Evolutionary conservation across 345 rosid species (phyloP).

Genomic region (Orychophragmus violaceus): DNA sequence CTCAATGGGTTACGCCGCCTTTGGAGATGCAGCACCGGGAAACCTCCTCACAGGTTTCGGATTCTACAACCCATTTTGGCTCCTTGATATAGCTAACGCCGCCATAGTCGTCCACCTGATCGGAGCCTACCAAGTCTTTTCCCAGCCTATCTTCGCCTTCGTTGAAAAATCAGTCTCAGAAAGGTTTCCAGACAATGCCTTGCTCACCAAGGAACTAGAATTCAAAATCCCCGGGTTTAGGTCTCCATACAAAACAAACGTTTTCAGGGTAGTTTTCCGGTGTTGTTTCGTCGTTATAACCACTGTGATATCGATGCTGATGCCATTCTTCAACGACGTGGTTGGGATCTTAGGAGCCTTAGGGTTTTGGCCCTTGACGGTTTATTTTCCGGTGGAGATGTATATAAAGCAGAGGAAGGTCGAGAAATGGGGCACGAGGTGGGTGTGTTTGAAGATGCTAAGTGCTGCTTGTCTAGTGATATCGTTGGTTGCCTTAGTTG

Average conservation of each 20-base stretch:
- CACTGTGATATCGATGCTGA: conserved; percentile 60
- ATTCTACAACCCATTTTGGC: conserved; percentile 72
- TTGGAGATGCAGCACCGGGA: conserved; percentile 64
- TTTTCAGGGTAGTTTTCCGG: conserved; percentile 58
- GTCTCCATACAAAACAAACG: conserved; percentile 38
- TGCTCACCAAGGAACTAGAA: conserved; percentile 45
- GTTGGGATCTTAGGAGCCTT: conserved; percentile 70
- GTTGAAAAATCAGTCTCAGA: conserved; percentile 36
- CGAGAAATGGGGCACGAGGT: conserved; percentile 57
- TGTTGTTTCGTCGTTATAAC: conserved; percentile 48
- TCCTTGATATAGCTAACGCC: conserved; percentile 58
- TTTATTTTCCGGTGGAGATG: conserved; percentile 80
- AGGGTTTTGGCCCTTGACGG: conserved; percentile 77
- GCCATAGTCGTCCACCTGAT: conserved; percentile 66
- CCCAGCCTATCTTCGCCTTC: conserved; percentile 74
- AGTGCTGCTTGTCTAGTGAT: conserved; percentile 55
- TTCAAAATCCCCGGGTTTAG: conserved; percentile 38
- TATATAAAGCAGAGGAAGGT: conserved; percentile 51
- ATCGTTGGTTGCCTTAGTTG: conserved; percentile 51
- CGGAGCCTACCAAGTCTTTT: conserved; percentile 72
- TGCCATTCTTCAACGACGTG: conserved; percentile 69
- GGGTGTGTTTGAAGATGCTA: conserved; percentile 53
- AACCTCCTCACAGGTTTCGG: conserved; percentile 76
- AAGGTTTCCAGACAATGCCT: conserved; percentile 36
- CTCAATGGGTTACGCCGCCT: conserved; percentile 68